Evolutionary conservation across 305 asterid species (phyloP), one percentile per base, ranked within the genome.

Genomic region (Caryopteris hybrid): DNA sequence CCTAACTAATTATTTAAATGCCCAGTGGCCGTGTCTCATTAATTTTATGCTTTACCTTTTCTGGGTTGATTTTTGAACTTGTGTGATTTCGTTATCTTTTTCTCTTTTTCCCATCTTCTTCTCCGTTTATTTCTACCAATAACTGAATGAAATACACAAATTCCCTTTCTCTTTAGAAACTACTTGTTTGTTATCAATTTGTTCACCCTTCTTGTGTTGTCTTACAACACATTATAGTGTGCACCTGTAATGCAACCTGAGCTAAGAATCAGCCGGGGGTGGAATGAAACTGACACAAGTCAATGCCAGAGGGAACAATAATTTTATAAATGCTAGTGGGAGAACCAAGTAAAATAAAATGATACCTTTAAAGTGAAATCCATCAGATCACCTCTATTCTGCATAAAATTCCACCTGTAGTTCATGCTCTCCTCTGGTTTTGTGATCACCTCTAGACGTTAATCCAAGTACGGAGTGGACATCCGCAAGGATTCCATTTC

Each of bases 1-100:
- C 55, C 59, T 64, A 36, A 22, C 51, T 71, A 42, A 22, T 76
- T 61, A 41, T 39, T 66, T 62, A 16, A 48, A 25, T 17, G 53
- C 46, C 3, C 18, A n/a, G 22, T 42, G 54, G n/a, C 69, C 11
- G 12, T 34, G 50, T 17, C 25, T 36, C 61, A 16, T 69, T 58
- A 65, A 51, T 27, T 45, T 45, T 22, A 23, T 53, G 14, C 70
- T 41, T 72, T 59, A 17, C 17, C 48, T 48, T 41, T 45, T 1
- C 8, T 25, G 56, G 51, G 56, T 70, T 51, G 43, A 16, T 52
- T 27, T 61, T 33, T 67, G 64, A 57, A 43, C 62, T 8, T 62
- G 36, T 46, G 33, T 33, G 10, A 45, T 16, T 17, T 70, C 55
- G 23, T 18, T 56, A 38, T 47, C 43, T 42, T 10, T 63, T 41